Conservation (phyloP, 352 stramenopile species). For the Hyphochytrium catenoides region DNA sequence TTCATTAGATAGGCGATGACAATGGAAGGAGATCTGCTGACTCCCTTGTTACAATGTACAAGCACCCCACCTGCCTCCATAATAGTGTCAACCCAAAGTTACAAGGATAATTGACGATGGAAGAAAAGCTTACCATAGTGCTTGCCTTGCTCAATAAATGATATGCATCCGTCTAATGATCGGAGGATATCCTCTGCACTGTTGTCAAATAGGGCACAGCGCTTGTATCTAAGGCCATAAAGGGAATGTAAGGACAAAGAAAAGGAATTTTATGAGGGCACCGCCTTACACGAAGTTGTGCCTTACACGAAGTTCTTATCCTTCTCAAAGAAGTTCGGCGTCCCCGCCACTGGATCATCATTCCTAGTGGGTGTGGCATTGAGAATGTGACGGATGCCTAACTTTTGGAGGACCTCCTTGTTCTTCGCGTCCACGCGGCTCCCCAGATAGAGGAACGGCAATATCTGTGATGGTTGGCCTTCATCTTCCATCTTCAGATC, state of each 20-base stretch:
- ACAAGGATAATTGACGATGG: slow-evolving; percentile 11
- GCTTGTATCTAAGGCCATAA: slow-evolving; percentile 23
- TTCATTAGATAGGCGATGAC: slow-evolving; percentile 75
- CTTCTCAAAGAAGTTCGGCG: slow-evolving; percentile 75
- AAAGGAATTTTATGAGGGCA: neutral
- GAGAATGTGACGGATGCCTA: slow-evolving; percentile 50
- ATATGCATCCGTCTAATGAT: slow-evolving; percentile 45
- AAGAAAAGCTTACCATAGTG: slow-evolving; percentile 41
- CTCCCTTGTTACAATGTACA: slow-evolving; percentile 72
- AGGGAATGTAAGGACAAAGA: neutral
- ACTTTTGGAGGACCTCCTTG: slow-evolving; percentile 21
- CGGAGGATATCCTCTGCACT: slow-evolving; percentile 57
- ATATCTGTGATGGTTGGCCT: slow-evolving; percentile 21
- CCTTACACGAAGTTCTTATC: slow-evolving; percentile 29
- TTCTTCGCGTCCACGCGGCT: slow-evolving; percentile 32
- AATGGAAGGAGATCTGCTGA: slow-evolving; percentile 63
- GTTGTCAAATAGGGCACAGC: slow-evolving; percentile 67
- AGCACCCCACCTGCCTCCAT: slow-evolving; percentile 34
- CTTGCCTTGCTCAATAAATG: slow-evolving; percentile 70
- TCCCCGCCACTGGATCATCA: slow-evolving; percentile 45
- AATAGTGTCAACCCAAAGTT: neutral
- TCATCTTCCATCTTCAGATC: too few species aligned
- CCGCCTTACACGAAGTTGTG: neutral
- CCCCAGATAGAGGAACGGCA: slow-evolving; percentile 42
- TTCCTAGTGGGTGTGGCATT: slow-evolving; percentile 52